Evolutionary conservation across 2,329 filamentous ascomycete genomes (phyloP), one percentile per base, ranked within the genome.

Genomic region (Pyrenophora teres): DNA sequence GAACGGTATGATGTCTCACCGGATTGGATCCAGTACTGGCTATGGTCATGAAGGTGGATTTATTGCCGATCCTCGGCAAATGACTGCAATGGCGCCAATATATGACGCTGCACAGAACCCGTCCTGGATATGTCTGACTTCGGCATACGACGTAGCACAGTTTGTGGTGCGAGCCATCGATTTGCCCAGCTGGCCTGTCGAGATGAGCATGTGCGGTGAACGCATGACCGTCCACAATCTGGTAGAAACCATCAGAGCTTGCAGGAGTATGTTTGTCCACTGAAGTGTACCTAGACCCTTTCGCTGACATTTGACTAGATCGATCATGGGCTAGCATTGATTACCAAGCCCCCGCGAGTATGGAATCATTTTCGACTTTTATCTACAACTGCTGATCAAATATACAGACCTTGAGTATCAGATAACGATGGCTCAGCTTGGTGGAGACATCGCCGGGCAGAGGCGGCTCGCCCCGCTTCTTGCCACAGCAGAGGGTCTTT

Each of bases 161-260:
- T 90, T 88, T 60, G 77, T 92, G 7, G 85, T 86, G 9, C 83
- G 85, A n/a, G 83, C 89, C 12, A 70, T 90, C 25, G 86, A 89
- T 39, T 72, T 90, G 35, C 74, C 77, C 6, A 78, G 70, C 15
- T 92, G 89, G 89, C 87, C 87, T 3, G 71, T 74, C 5, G 88
- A 91, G 67, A 85, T 88, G 68, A 81, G 81, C 33, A 85, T 92
- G 80, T 80, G 80, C 41, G 87, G 88, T n/a, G 86, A 89, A 46
- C 77, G 84, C 5, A 76, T 87, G 69, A 82, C 79, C 0, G 79
- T 89, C 2, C 77, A 79, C 10, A 80, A 86, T 39, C 76, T 92
- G 9, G 77, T 89, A 8, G 76, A 81, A n/a, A 76, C 74, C 6
- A 81, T 75, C 72, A 66, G 61, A 53, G 53, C 58, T 44, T 70